Evolutionary conservation across 805 yeast genomes (phyloP), one percentile per base, ranked within the genome.

Genomic region (Schwanniomyces yamadae): DNA sequence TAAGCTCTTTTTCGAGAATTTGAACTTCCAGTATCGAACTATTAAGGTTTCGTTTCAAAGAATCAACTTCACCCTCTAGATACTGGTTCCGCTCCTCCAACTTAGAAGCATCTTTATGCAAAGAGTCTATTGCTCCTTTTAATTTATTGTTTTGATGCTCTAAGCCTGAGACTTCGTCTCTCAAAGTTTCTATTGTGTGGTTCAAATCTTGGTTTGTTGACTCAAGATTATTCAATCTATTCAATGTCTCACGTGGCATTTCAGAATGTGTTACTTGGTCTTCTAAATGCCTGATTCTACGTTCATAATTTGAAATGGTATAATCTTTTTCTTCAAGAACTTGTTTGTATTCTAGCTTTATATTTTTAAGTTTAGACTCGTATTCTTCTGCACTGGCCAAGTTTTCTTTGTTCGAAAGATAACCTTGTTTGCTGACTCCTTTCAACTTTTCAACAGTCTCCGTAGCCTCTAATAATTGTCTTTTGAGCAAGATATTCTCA

Each of bases 401-500:
- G 24, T 40, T 37, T 19, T 40, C 46, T 26, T 44, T 37, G 30
- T 45, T 31, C n/a, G 33, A 19, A 36, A 33, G 40, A n/a, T 31
- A 22, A 9, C 34, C 25, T 40, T 30, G 25, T 5, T 32, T 27
- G 6, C 48, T 13, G 7, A 33, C 23, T 18, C 40, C 42, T 27
- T 40, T 38, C 18, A 49, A 32, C 0, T 34, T 37, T 3, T 44
- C 33, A 7, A 49, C 41, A 13, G 44, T 45, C 18, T 43, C 33
- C 14, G 45, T 25, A 26, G 46, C 40, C 12, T 49, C 46, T 15
- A 41, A 15, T 16, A 57, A 47, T 32, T 57, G 55, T 33, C 59
- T 61, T 28, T 48, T 55, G 34, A 66, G 44, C 12, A 58, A 57
- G 9, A 67, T 58, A 38, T 69, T 69, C 39, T 65, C 65, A 36